Evolutionary conservation across 1,284 basidiomycete species (phyloP), one percentile per base, ranked within the genome.

Genomic region (Xerocomus nothofagi): DNA sequence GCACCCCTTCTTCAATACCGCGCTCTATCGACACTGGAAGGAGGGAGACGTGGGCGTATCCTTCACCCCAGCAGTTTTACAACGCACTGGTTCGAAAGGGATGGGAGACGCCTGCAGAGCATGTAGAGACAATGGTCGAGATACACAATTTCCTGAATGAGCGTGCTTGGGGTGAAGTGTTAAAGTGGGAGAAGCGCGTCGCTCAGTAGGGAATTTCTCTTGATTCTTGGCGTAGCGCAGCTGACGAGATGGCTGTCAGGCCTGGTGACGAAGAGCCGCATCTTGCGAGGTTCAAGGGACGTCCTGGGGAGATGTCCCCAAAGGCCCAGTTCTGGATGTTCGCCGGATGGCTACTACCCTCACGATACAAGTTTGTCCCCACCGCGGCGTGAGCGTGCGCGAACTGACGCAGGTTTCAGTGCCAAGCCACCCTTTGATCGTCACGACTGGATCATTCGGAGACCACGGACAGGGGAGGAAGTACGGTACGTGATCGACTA

Each of bases 81-180:
- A 98, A 98, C 67, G 97, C 97, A 0, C 80, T 99, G 7, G 91
- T 93, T 14, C 78, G 95, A 57, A 99, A 99, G 68, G 97, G 97
- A 2, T 95, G 91, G 92, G 94, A 97, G 71, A 97, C 97, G 4
- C 93, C 94, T 0, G 95, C 97, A 70, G 93, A 98, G 65, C 88
- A 93, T 67, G 84, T 99, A 34, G 94, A 96, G 68, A 93, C 86
- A 39, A 98, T 99, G 91, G 97, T 99, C 32, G 85, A 93, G 49
- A 98, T 99, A 32, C 97, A 99, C 71, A 99, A 99, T 67, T 98
- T 95, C 61, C 71, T 99, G 68, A 99, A 99, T 63, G 97, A 99
- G 72, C 80, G 87, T 62, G 97, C 96, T 6, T 99, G 97, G 97
- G 73, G 85, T 51, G 93, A 99, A 71, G 95, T 99, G 15, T 70